Evolutionary conservation across 2,329 filamentous ascomycete species (phyloP).

Genomic region (Dothistroma pini): DNA sequence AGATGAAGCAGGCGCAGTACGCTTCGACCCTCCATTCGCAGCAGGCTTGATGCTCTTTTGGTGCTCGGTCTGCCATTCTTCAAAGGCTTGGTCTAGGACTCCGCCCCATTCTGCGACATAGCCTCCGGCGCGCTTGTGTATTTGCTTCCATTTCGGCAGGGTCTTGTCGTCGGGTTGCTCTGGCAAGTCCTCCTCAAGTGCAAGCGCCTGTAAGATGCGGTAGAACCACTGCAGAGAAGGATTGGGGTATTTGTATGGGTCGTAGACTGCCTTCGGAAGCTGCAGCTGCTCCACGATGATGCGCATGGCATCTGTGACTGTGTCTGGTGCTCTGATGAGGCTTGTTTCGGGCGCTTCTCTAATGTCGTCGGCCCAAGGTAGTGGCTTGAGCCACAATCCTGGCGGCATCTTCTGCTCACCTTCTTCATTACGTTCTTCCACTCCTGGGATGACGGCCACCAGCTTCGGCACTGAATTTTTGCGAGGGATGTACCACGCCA

Average conservation of each 20-base stretch:
- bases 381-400: conserved; percentile 81
- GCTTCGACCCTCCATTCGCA: conserved; percentile 45
- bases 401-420: conserved; percentile 70
- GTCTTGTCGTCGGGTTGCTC: conserved; percentile 73
- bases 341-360: conserved; percentile 65
- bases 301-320: conserved; percentile 77
- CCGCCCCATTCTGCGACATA: conserved; percentile 75
- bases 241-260: conserved; percentile 85
- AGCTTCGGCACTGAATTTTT: conserved; percentile 74
- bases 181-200: conserved; percentile 86
- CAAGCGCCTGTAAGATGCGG: conserved; percentile 83
- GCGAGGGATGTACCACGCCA: conserved; percentile 87
- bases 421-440: conserved; percentile 61
- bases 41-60: conserved; percentile 39
- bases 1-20: conserved; percentile 34
- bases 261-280: conserved; percentile 78
- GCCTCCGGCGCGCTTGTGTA: conserved; percentile 79
- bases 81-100: conserved; percentile 59
- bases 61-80: conserved; percentile 37
- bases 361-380: conserved; percentile 88
- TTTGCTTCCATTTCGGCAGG: conserved; percentile 77
- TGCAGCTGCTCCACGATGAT: conserved; percentile 79
- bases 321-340: conserved; percentile 58
- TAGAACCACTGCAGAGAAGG: conserved; percentile 91
- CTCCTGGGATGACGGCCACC: conserved; percentile 76